A percentile compares a stretch with the other conserved stretches of the same genome.
Evolutionary conservation across 495 filamentous ascomycete species (phyloP).

Genomic region (Penicillium maclennaniae): DNA sequence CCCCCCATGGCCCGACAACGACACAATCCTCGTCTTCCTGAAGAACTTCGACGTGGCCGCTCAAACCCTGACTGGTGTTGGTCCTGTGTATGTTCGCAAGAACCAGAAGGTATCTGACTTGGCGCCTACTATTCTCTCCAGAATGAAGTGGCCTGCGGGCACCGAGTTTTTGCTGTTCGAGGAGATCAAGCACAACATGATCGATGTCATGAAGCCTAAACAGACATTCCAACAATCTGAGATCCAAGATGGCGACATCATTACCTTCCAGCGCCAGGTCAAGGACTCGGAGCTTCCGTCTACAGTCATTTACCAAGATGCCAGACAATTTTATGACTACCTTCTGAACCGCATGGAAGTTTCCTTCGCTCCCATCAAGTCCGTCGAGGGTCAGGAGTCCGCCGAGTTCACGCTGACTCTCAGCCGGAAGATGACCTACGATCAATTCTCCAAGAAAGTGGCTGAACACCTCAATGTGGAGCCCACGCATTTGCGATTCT

Average conservation of each 20-base stretch:
- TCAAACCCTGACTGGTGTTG: conserved; percentile 71
- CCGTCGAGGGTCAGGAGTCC: conserved; percentile 38
- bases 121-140: conserved; percentile 70
- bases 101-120: conserved; percentile 85
- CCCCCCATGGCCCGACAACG: conserved; percentile 62
- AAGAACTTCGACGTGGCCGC: conserved; percentile 81
- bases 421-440: conserved; percentile 85
- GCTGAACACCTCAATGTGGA: conserved; percentile 74
- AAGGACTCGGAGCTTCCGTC: conserved; percentile 57
- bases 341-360: conserved; percentile 78
- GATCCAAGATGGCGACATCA: conserved; percentile 95
- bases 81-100: conserved; percentile 80
- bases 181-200: conserved; percentile 98
- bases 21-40: conserved; percentile 78
- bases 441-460: conserved; percentile 82
- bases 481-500: conserved; percentile 85
- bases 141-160: conserved; percentile 79
- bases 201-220: conserved; percentile 90
- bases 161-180: conserved; percentile 72
- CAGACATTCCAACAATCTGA: conserved; percentile 83
- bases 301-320: conserved; percentile 55
- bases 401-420: conserved; percentile 64
- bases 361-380: conserved; percentile 39
- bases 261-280: conserved; percentile 77
- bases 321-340: conserved; percentile 86